These are phyloP conservation scores for Diaporthe sp. DNA, from an alignment of 2,329 filamentous ascomycete species.

Conservation along the genomic window DNA sequence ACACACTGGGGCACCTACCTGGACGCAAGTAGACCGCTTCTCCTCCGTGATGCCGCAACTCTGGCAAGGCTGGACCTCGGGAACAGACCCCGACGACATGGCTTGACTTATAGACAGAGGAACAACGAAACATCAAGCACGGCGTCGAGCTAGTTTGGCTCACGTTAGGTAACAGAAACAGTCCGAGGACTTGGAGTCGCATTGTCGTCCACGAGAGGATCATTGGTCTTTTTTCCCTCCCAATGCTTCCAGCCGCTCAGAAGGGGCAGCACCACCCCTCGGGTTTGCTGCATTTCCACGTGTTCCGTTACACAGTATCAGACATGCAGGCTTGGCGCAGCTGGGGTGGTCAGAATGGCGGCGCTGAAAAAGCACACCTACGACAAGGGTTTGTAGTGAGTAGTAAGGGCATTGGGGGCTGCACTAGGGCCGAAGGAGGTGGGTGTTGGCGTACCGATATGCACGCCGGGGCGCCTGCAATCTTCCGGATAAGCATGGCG, in stretches of 20 bases:
- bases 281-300: conserved; percentile 18
- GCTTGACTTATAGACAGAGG: no score
- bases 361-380: background rate
- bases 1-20: background rate
- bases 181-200: no score
- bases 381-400: no score
- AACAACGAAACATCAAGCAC: background rate
- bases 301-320: conserved; percentile 30
- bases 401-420: no score
- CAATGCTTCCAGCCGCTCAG: no score
- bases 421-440: conserved; percentile 9
- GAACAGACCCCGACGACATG: background rate
- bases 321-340: conserved; percentile 29
- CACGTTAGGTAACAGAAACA: conserved; percentile 23
- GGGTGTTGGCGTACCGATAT: background rate
- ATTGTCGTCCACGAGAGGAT: no score
- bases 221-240: no score
- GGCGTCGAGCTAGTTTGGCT: background rate
- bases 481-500: conserved; percentile 22
- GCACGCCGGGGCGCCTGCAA: background rate
- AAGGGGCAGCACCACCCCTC: no score
- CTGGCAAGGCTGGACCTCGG: conserved; percentile 17
- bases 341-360: conserved; percentile 10
- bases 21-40: conserved; percentile 17
- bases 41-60: conserved; percentile 6